Evolutionary conservation across 495 filamentous ascomycete genomes (phyloP).

Genomic region (Neurospora pannonica): DNA sequence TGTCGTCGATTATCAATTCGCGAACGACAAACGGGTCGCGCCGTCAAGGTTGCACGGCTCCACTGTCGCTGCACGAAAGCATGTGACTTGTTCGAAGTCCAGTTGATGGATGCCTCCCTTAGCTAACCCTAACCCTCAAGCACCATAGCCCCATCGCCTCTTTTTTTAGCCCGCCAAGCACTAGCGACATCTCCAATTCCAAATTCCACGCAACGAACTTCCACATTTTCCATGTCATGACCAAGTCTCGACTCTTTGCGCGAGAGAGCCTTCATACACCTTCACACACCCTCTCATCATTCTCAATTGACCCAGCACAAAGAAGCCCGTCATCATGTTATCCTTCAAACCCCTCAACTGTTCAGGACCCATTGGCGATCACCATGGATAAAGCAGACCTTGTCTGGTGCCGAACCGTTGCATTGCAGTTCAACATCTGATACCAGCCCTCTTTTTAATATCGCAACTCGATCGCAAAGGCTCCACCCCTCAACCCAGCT

Average conservation of each 20-base stretch:
- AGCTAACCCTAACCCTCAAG: not conserved
- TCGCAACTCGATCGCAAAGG: not conserved
- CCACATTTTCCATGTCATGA: not conserved
- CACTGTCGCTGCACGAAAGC: not conserved
- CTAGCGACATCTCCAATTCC: not conserved
- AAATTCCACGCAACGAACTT: not conserved
- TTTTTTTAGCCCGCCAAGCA: not conserved
- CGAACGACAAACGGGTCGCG: not conserved
- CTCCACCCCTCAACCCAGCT: not conserved
- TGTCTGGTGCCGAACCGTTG: not conserved
- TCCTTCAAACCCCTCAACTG: not conserved
- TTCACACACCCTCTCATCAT: not conserved
- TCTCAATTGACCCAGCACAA: not conserved
- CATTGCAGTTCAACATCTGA: not conserved
- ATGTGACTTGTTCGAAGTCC: not conserved
- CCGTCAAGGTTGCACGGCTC: not conserved
- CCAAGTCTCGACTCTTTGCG: not conserved
- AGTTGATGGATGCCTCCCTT: not conserved
- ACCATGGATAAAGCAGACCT: not conserved
- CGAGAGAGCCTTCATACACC: not conserved
- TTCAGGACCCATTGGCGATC: not conserved
- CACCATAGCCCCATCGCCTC: not conserved
- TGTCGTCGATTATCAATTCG: not conserved
- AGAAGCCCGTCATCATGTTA: not conserved
- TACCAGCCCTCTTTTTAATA: not conserved